These are phyloP conservation scores for Lentinus brumalis DNA, from an alignment of 768 basidiomycete genomes.

Conservation along the genomic window DNA sequence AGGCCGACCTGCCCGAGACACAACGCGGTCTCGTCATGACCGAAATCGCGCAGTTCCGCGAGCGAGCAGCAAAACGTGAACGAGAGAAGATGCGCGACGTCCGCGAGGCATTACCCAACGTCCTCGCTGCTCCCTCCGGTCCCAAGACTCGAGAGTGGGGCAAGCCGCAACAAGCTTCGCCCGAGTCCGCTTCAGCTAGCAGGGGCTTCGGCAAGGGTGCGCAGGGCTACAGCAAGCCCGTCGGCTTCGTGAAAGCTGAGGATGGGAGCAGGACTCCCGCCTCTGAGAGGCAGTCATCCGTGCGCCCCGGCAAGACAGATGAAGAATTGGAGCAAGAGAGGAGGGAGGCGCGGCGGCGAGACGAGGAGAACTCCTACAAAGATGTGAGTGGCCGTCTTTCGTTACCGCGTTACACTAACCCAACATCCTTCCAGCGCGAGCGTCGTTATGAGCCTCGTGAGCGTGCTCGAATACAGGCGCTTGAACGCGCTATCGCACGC, in stretches of 20 bases:
- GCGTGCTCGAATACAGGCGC: slow-evolving; percentile 71
- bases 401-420: background rate
- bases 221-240: slow-evolving; percentile 78
- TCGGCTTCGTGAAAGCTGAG: slow-evolving; percentile 80
- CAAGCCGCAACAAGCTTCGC: slow-evolving; percentile 46
- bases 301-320: slow-evolving; percentile 57
- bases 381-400: slow-evolving; percentile 60
- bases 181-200: slow-evolving; percentile 33
- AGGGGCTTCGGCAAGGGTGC: slow-evolving; percentile 65
- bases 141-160: slow-evolving; percentile 84
- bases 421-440: slow-evolving; percentile 62
- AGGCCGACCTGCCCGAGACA: slow-evolving; percentile 95
- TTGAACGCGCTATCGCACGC: slow-evolving; percentile 76
- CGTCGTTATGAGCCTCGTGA: slow-evolving; percentile 93
- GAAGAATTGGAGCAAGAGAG: slow-evolving; percentile 86
- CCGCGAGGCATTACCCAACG: slow-evolving; percentile 46
- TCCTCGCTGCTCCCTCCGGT: slow-evolving; percentile 54
- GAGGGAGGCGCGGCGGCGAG: slow-evolving; percentile 70
- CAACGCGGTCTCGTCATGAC: slow-evolving; percentile 91
- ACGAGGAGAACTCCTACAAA: slow-evolving; percentile 83
- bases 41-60: slow-evolving; percentile 95
- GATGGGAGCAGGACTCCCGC: slow-evolving; percentile 37
- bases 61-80: slow-evolving; percentile 89
- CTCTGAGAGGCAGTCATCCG: slow-evolving; percentile 30
- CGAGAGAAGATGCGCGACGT: slow-evolving; percentile 86